These are phyloP conservation scores for Candida mesenterica DNA, from an alignment of 1,139 yeast species.

Conservation along the genomic window DNA sequence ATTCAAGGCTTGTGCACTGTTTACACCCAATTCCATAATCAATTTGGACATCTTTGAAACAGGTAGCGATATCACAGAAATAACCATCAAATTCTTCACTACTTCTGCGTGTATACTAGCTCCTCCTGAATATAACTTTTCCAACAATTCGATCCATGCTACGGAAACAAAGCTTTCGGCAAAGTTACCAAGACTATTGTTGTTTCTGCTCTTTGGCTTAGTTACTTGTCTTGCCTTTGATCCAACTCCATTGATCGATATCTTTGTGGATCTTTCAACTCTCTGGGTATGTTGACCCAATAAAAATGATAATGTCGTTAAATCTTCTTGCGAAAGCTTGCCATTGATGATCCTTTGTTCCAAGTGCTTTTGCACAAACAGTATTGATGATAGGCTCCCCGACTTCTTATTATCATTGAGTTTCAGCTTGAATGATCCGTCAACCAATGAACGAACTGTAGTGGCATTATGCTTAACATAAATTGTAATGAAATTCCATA, in stretches of 20 bases:
- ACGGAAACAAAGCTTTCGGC: slow-evolving; percentile 53
- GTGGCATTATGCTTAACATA: slow-evolving; percentile 48
- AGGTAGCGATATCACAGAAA: slow-evolving; percentile 53
- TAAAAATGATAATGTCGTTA: slow-evolving; percentile 42
- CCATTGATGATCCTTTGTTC: slow-evolving; percentile 43
- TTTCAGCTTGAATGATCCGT: slow-evolving; percentile 50
- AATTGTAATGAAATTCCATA: slow-evolving; percentile 61
- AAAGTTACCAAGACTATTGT: slow-evolving; percentile 27
- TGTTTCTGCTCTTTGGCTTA: slow-evolving; percentile 19
- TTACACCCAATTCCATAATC: slow-evolving; percentile 46
- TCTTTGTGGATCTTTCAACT: slow-evolving; percentile 9
- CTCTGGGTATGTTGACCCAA: slow-evolving; percentile 36
- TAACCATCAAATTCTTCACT: slow-evolving; percentile 48
- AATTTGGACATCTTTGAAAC: slow-evolving; percentile 40
- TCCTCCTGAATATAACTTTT: slow-evolving; percentile 56
- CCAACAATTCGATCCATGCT: slow-evolving; percentile 59
- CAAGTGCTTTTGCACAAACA: slow-evolving; percentile 44
- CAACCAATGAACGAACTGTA: slow-evolving; percentile 51
- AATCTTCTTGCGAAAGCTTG: slow-evolving; percentile 43
- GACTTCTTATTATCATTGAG: slow-evolving; percentile 50
- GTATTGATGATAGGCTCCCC: slow-evolving; percentile 48
- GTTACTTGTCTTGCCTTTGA: slow-evolving; percentile 8
- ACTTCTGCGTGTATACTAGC: slow-evolving; percentile 47
- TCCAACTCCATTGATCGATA: slow-evolving; percentile 10
- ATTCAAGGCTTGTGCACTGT: slow-evolving; percentile 37